Conservation (phyloP, 768 basidiomycete species). For the Albatrellus ellisii region DNA sequence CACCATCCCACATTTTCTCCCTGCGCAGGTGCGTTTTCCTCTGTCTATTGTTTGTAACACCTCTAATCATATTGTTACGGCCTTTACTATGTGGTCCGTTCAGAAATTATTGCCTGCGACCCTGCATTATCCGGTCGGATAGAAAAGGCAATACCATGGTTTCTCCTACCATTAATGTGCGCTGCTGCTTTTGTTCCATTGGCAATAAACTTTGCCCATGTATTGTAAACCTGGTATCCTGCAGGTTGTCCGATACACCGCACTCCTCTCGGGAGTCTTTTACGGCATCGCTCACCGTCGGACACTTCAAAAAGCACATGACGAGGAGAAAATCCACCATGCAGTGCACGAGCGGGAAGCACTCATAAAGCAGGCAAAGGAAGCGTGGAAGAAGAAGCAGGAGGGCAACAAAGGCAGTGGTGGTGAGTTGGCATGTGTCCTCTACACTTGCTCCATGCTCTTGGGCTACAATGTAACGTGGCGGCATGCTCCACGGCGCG, state of each 20-base stretch:
- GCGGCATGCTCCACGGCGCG: neutral
- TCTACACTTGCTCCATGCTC: neutral
- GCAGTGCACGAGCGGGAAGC: constrained; percentile 63
- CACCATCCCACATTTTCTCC: constrained; percentile 1
- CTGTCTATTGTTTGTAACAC: neutral
- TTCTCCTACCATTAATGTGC: constrained; percentile 13
- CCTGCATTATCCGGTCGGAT: constrained; percentile 7
- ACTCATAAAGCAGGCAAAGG: constrained; percentile 75
- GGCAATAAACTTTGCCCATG: neutral
- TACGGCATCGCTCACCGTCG: constrained; percentile 92
- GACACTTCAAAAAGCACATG: constrained; percentile 72
- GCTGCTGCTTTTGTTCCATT: neutral
- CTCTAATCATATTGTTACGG: neutral
- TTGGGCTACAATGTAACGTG: neutral
- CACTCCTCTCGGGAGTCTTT: constrained; percentile 72
- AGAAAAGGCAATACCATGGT: constrained; percentile 8
- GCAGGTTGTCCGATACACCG: constrained; percentile 86
- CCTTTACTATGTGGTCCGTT: constrained; percentile 2
- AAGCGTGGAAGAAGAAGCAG: constrained; percentile 80
- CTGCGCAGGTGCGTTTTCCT: neutral
- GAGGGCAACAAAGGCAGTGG: constrained; percentile 36
- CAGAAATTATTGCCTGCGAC: neutral
- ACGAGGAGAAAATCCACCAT: constrained; percentile 62
- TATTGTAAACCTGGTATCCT: neutral
- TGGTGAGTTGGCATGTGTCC: constrained; percentile 33